Conservation (phyloP, 768 basidiomycete genomes). For the Collybiopsis luxurians region DNA sequence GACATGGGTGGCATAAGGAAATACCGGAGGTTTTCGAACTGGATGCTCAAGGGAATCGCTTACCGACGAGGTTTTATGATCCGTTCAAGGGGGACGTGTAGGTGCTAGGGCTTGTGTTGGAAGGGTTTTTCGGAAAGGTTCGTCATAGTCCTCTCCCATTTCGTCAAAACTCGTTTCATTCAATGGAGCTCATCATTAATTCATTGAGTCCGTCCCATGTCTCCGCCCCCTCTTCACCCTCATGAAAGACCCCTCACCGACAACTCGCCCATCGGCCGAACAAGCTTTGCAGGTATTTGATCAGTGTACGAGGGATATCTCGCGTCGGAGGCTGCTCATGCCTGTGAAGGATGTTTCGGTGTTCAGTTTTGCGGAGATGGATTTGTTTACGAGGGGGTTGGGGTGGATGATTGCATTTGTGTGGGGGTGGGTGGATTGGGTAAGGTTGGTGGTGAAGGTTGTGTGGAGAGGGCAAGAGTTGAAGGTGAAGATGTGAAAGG, state of each 20-base stretch:
- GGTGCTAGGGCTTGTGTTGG: background rate
- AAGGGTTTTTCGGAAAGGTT: background rate
- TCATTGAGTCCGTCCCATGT: background rate
- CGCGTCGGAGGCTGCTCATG: background rate
- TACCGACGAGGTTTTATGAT: background rate
- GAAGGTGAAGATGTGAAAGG: background rate
- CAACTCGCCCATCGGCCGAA: background rate
- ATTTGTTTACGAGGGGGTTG: background rate
- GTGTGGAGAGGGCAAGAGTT: conserved; percentile 1
- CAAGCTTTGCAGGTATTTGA: background rate
- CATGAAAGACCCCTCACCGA: background rate
- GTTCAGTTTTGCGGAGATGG: background rate
- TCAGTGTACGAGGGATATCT: background rate
- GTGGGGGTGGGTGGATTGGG: background rate
- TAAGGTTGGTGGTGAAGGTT: background rate
- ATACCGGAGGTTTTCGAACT: conserved; percentile 1
- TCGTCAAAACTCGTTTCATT: no score
- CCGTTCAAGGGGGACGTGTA: conserved; percentile 3
- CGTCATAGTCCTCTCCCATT: background rate
- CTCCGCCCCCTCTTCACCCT: background rate
- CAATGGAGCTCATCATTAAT: background rate
- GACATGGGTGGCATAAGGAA: conserved; percentile 1
- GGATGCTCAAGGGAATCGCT: background rate
- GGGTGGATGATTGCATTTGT: background rate
- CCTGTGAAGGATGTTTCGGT: background rate